These are phyloP conservation scores for Pichia sp. DNA, from an alignment of 1,139 yeast species.

Conservation along the genomic window DNA sequence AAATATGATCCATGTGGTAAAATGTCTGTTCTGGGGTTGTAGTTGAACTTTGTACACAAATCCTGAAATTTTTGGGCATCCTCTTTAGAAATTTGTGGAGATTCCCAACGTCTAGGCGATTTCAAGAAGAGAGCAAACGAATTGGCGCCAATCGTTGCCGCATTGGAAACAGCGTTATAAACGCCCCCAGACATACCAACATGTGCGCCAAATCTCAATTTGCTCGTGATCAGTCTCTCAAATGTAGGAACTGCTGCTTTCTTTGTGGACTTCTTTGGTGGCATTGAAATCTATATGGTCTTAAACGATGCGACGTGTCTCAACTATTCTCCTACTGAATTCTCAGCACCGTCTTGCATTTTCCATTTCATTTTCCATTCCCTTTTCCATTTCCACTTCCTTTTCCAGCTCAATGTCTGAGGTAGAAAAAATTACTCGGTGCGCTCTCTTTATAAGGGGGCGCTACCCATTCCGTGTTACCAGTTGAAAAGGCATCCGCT, in stretches of 20 bases:
- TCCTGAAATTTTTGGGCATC: conserved; percentile 59
- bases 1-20: conserved; percentile 94
- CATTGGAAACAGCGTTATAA: conserved; percentile 68
- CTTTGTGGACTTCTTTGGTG: conserved; percentile 15
- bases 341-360: no score
- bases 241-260: conserved; percentile 3
- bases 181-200: conserved; percentile 65
- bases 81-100: conserved; percentile 63
- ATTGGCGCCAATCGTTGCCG: conserved; percentile 64
- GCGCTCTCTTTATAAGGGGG: conserved; percentile 3
- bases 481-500: neutral
- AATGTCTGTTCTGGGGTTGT: conserved; percentile 67
- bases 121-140: conserved; percentile 87
- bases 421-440: conserved; percentile 1
- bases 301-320: no score
- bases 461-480: neutral
- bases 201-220: conserved; percentile 70
- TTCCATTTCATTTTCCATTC: no score
- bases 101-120: conserved; percentile 86
- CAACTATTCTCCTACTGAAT: no score
- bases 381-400: no score
- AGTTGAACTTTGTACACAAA: conserved; percentile 53
- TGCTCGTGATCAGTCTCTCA: conserved; percentile 7
- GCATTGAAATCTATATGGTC: conserved; percentile 9
- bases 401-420: no score